Conservation (phyloP, 495 filamentous ascomycete genomes). For the Hyaloscypha finlandica region DNA sequence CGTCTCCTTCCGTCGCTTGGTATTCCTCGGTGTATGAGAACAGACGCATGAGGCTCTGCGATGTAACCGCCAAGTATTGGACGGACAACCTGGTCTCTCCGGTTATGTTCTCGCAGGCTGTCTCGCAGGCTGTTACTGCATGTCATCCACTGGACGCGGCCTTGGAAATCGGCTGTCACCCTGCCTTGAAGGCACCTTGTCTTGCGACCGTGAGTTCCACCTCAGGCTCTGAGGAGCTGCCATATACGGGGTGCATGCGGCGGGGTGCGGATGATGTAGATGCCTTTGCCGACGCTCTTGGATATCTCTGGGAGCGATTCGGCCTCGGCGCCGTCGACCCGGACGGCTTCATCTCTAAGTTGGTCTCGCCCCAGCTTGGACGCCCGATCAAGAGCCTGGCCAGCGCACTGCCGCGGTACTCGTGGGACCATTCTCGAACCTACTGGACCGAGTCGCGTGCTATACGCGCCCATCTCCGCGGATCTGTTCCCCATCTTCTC, state of each 20-base stretch:
- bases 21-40: not conserved
- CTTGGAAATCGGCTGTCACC: constrained; percentile 44
- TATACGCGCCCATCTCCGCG: no score
- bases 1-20: not conserved
- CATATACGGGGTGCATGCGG: constrained; percentile 32
- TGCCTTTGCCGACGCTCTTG: constrained; percentile 38
- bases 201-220: constrained; percentile 25
- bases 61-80: constrained; percentile 50
- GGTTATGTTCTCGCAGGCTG: constrained; percentile 56
- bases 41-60: not conserved
- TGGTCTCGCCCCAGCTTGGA: no score
- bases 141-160: constrained; percentile 31
- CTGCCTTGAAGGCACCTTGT: constrained; percentile 43
- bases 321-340: constrained; percentile 8
- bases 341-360: not conserved
- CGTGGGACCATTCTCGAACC: no score
- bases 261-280: constrained; percentile 32
- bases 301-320: constrained; percentile 36
- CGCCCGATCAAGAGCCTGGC: no score
- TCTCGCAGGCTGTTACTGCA: constrained; percentile 17
- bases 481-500: no score
- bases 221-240: not conserved
- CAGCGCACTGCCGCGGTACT: no score
- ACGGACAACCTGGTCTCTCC: constrained; percentile 57
- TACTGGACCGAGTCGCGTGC: no score